A percentile compares a stretch with the other conserved stretches of the same genome.
Conservation (phyloP, 2,329 filamentous ascomycete genomes). For the Alternaria triticimaculans region DNA sequence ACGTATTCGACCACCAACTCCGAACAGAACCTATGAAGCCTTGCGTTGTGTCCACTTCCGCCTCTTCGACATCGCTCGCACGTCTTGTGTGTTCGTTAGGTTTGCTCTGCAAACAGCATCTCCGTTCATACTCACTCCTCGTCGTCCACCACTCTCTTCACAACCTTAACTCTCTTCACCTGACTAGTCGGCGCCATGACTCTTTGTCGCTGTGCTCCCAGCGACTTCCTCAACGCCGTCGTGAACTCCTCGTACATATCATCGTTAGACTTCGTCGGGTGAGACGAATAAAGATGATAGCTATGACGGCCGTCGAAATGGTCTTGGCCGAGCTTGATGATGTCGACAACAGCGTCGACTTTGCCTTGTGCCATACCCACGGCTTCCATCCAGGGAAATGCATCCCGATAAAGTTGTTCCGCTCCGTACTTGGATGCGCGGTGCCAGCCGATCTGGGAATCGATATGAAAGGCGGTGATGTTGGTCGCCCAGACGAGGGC, state of each 20-base stretch:
- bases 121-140: constrained; percentile 3
- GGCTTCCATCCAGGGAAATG: constrained; percentile 46
- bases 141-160: background rate
- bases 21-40: background rate
- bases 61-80: background rate
- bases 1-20: background rate
- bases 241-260: constrained; percentile 20
- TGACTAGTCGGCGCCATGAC: constrained; percentile 10
- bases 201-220: constrained; percentile 26
- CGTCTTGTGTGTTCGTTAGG: background rate
- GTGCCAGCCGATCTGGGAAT: constrained; percentile 15
- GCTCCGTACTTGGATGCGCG: constrained; percentile 19
- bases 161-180: constrained; percentile 6
- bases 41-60: background rate
- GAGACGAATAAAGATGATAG: background rate
- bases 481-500: constrained; percentile 37
- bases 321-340: constrained; percentile 12
- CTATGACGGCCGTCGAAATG: too few relatives aligned
- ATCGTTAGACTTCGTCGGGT: background rate
- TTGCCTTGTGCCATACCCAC: constrained; percentile 35
- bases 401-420: constrained; percentile 44
- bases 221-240: constrained; percentile 23
- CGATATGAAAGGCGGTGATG: constrained; percentile 33
- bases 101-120: background rate
- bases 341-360: constrained; percentile 38